phyloP scores from a whole-genome alignment of 1,284 basidiomycete genomes.

The Peniophora sp. region DNA sequence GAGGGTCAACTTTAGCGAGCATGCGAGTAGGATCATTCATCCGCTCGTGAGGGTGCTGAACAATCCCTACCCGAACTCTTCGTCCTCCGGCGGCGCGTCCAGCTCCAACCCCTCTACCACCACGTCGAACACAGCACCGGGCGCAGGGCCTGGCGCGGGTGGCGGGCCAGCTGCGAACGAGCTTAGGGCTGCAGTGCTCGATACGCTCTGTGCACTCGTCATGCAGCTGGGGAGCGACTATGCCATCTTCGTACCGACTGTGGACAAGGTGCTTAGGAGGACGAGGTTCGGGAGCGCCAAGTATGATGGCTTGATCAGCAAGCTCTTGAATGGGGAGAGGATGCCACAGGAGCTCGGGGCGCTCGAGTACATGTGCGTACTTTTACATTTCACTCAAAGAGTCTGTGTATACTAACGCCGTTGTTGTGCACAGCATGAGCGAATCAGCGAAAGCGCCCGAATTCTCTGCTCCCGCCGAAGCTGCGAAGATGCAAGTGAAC shows the following conservation, averaged over 20 bases:
- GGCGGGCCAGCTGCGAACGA: constrained; percentile 69
- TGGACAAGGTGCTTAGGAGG: constrained; percentile 83
- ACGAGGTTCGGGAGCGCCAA: constrained; percentile 79
- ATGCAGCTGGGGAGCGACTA: constrained; percentile 95
- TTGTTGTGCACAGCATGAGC: constrained; percentile 28
- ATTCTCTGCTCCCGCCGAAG: constrained; percentile 72
- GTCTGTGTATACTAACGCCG: constrained; percentile 8
- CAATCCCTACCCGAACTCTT: no score
- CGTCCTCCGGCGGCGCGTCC: no score
- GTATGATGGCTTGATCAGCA: constrained; percentile 86
- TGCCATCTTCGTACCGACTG: constrained; percentile 94
- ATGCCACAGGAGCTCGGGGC: constrained; percentile 71
- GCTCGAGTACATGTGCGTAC: constrained; percentile 48
- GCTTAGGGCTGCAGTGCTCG: constrained; percentile 83
- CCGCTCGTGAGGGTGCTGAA: constrained; percentile 83
- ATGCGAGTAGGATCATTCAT: constrained; percentile 95
- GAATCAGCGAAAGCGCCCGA: constrained; percentile 60
- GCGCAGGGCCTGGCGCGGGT: no score
- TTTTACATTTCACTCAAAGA: neutral
- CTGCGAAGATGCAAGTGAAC: constrained; percentile 89
- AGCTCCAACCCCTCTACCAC: no score
- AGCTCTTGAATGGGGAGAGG: constrained; percentile 88
- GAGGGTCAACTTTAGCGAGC: constrained; percentile 98
- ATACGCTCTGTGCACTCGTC: constrained; percentile 88
- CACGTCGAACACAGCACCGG: no score